phyloP scores from a whole-genome alignment of 2,329 filamentous ascomycete species.

The Gremmenia infestans region DNA sequence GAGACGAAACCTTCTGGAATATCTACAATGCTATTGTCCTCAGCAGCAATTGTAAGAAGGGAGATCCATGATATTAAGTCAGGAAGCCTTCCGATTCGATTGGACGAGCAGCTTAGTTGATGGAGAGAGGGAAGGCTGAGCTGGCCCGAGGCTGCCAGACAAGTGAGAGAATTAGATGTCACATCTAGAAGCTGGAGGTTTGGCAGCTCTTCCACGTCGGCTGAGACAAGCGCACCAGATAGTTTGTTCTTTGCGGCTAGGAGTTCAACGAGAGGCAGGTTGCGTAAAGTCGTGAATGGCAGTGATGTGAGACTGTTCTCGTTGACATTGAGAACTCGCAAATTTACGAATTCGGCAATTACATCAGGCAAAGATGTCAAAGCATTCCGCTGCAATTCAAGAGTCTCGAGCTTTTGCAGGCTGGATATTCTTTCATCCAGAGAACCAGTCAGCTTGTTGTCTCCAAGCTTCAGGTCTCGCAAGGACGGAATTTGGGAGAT shows the following conservation, averaged over 20 bases:
- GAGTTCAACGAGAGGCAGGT: constrained; percentile 68
- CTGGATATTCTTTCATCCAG: constrained; percentile 59
- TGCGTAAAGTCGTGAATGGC: constrained; percentile 63
- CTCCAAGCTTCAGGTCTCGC: constrained; percentile 74
- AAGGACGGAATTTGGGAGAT: constrained; percentile 69
- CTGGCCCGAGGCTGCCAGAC: constrained; percentile 19
- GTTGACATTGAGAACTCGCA: constrained; percentile 74
- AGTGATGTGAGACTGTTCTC: constrained; percentile 71
- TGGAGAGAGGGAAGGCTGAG: constrained; percentile 61
- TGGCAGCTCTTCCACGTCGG: constrained; percentile 51
- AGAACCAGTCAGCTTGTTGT: constrained; percentile 67
- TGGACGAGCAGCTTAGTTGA: constrained; percentile 72
- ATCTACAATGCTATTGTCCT: constrained; percentile 72
- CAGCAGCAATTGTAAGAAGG: constrained; percentile 67
- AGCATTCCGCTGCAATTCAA: constrained; percentile 79
- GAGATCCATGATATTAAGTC: constrained; percentile 68
- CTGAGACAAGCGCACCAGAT: constrained; percentile 64
- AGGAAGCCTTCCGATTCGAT: constrained; percentile 69
- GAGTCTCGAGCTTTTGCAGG: constrained; percentile 66
- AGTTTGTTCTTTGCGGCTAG: constrained; percentile 74
- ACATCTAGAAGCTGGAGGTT: constrained; percentile 73
- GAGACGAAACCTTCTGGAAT: constrained; percentile 73
- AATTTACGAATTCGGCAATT: constrained; percentile 59
- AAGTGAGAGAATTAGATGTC: constrained; percentile 65
- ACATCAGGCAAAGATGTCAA: constrained; percentile 65